Evolutionary conservation across 352 stramenopile genomes (phyloP).

Genomic region (Globisporangium spinosum): DNA sequence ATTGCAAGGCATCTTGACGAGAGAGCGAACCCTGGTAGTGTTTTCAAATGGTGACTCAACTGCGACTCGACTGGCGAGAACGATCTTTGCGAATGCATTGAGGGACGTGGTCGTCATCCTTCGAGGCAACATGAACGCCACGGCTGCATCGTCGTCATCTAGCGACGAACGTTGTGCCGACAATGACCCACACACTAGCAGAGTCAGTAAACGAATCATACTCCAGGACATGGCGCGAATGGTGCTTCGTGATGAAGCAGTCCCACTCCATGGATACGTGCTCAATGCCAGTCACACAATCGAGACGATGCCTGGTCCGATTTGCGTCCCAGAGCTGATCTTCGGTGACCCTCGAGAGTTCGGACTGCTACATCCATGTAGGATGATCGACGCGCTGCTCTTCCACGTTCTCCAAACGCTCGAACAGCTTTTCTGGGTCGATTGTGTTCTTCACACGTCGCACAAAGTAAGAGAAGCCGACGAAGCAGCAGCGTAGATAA

Average conservation of each 20-base stretch:
- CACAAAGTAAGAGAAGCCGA: constrained; percentile 9
- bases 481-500: neutral
- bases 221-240: constrained; percentile 24
- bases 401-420: constrained; percentile 43
- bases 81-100: constrained; percentile 26
- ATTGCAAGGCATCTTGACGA: constrained; percentile 26
- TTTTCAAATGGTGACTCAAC: neutral
- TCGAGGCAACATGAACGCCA: constrained; percentile 23
- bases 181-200: neutral
- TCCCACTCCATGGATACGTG: constrained; percentile 16
- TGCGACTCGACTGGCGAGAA: constrained; percentile 15
- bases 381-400: constrained; percentile 45
- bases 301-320: constrained; percentile 24
- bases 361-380: constrained; percentile 53
- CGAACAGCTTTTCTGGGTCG: constrained; percentile 56
- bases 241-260: neutral
- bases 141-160: neutral
- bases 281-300: constrained; percentile 32
- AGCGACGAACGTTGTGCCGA: neutral
- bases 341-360: constrained; percentile 28
- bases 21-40: neutral
- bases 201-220: constrained; percentile 24
- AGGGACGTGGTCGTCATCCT: constrained; percentile 34
- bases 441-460: constrained; percentile 30
- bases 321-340: constrained; percentile 38